phyloP scores from a whole-genome alignment of 371 early-diverging fungal genomes.

The Saksenaea vasiformis region DNA sequence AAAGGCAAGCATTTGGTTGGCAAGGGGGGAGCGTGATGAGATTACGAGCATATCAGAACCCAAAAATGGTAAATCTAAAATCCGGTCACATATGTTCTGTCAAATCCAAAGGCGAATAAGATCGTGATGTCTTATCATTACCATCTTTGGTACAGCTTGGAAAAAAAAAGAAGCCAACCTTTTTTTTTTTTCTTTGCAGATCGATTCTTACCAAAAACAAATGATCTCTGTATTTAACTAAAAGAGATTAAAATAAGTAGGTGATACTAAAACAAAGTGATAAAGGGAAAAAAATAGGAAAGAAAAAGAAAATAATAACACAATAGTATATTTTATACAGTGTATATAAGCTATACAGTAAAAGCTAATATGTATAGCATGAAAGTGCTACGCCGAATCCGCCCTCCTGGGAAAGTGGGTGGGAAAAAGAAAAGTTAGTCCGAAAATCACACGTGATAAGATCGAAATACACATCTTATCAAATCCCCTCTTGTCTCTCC shows the following conservation, averaged over 20 bases:
- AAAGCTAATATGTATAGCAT: neutral
- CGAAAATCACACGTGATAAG: conserved; percentile 46
- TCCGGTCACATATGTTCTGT: neutral
- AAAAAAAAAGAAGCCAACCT: neutral
- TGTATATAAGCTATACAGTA: neutral
- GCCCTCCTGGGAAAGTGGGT: conserved; percentile 31
- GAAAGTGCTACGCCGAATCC: neutral
- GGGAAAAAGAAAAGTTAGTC: conserved; percentile 14
- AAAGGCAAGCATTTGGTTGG: conserved; percentile 5
- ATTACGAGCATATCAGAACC: neutral
- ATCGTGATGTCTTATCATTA: conserved; percentile 25
- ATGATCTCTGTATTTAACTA: neutral
- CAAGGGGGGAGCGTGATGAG: conserved; percentile 2
- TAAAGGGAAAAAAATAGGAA: no score
- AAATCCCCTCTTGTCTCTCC: conserved; percentile 15
- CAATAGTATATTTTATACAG: neutral
- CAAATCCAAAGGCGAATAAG: conserved; percentile 27
- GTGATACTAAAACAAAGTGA: neutral
- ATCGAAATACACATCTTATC: conserved; percentile 44
- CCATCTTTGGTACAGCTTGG: conserved; percentile 23
- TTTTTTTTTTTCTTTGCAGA: neutral
- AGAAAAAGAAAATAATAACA: neutral
- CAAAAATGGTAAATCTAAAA: conserved; percentile 8
- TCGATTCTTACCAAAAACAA: neutral
- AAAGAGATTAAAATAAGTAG: neutral